Evolutionary conservation across 108 stramenopile species (phyloP), one percentile per base, ranked within the genome.

Genomic region (Cyclotella sp.): DNA sequence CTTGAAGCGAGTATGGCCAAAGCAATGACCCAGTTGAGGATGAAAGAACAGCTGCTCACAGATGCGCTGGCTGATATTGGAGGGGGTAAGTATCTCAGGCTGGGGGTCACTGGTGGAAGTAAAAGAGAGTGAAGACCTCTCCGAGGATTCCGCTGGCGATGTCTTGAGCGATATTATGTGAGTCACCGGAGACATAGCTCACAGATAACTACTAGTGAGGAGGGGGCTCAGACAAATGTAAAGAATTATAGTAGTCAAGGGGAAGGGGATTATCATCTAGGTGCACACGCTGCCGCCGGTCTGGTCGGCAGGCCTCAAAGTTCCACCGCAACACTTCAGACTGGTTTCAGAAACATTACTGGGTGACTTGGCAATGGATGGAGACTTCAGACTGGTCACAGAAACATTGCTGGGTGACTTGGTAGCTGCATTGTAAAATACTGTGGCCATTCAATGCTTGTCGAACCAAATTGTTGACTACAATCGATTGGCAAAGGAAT

Each of bases 231-330:
- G n/a, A n/a, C n/a, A n/a, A n/a, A n/a, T n/a, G n/a, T n/a, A 19
- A 54, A 45, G 13, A 9, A 13, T 45, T 12, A 45, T 45, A 45
- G 44, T 45, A 13, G 44, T 45, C n/a, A n/a, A n/a, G n/a, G n/a
- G n/a, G 11, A 13, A 9, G 13, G 44, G 44, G 44, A 13, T 13
- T 9, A 12, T 45, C 44, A 45, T 45, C 44, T 19, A 59, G 58
- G 58, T 29, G 27, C 28, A 18, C 58, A 59, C 58, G 58, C 58
- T 59, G 58, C 58, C 58, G 58, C 27, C 10, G 28, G 58, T 59
- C 58, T 28, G 58, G 58, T 7, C 9, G 58, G 8, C 58, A 29
- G 6, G 58, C 58, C 9, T 11, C 27, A 30, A 59, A 59, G 9
- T 29, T 30, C 58, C 22, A 29, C 8, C 58, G 9, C 27, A 59